Percentiles rank a stretch among this genome's conserved stretches.
phyloP scores from a whole-genome alignment of 176 grass and related monocot species.

The Carex myosuroides region DNA sequence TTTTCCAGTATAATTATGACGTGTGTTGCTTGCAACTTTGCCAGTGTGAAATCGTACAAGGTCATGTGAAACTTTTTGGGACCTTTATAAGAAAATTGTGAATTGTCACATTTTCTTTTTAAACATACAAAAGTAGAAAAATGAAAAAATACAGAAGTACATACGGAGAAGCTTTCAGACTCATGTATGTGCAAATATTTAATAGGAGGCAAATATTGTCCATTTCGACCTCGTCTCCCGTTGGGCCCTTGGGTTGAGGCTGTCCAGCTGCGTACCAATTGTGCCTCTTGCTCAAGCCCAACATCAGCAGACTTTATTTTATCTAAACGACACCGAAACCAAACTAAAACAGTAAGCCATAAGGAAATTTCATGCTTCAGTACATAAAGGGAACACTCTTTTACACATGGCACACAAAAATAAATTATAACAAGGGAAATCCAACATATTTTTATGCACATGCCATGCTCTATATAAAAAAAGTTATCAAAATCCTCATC shows the following conservation, averaged over 20 bases:
- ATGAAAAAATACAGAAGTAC: slow-evolving; percentile 19
- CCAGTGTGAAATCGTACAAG: background rate
- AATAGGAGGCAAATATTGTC: slow-evolving; percentile 49
- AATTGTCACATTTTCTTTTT: background rate
- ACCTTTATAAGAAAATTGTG: too few relatives aligned
- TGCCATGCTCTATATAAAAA: background rate
- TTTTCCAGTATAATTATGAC: background rate
- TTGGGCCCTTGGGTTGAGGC: slow-evolving; percentile 42
- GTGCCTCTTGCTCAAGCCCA: slow-evolving; percentile 78
- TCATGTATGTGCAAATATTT: slow-evolving; percentile 96
- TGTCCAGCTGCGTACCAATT: slow-evolving; percentile 67
- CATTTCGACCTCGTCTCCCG: slow-evolving; percentile 67
- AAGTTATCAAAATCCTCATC: background rate
- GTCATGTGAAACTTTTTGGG: background rate
- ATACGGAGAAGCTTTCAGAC: slow-evolving; percentile 85
- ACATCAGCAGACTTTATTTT: slow-evolving; percentile 83
- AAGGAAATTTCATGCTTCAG: background rate
- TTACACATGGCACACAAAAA: background rate
- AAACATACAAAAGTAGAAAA: background rate
- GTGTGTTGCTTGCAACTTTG: background rate
- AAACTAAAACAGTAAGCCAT: background rate
- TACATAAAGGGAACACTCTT: background rate
- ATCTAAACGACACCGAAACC: slow-evolving; percentile 42
- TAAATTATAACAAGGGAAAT: background rate
- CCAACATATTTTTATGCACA: background rate